Conservation (phyloP, 768 basidiomycete genomes). For the Russula vinacea region DNA sequence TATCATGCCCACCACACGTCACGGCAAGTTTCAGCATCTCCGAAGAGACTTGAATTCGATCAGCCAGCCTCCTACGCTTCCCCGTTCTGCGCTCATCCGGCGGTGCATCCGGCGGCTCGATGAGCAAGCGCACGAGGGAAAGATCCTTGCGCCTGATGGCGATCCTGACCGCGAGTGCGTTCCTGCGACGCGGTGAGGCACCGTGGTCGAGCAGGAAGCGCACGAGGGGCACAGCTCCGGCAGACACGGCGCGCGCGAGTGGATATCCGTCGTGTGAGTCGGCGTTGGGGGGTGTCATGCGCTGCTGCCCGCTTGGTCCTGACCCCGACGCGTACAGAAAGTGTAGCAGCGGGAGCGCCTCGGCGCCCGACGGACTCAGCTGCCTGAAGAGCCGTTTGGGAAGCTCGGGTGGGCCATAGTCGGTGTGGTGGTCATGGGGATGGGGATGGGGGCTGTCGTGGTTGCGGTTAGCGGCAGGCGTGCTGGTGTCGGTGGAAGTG, state of each 20-base stretch:
- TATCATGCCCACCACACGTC: slow-evolving; percentile 59
- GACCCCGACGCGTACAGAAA: slow-evolving; percentile 45
- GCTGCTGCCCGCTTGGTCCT: slow-evolving; percentile 36
- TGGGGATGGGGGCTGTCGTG: no score
- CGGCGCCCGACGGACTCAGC: slow-evolving; percentile 46
- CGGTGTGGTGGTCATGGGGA: background rate
- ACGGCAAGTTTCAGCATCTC: slow-evolving; percentile 68
- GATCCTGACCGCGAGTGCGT: slow-evolving; percentile 63
- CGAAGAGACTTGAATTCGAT: slow-evolving; percentile 52
- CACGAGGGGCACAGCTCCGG: slow-evolving; percentile 60
- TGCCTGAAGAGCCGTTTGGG: slow-evolving; percentile 59
- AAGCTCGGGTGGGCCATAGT: slow-evolving; percentile 43
- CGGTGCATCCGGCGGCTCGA: slow-evolving; percentile 46
- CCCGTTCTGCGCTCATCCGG: slow-evolving; percentile 22
- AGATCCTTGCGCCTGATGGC: slow-evolving; percentile 74
- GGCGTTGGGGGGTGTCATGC: slow-evolving; percentile 43
- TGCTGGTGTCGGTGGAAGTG: no score
- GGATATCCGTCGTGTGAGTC: slow-evolving; percentile 81
- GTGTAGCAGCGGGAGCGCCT: slow-evolving; percentile 62
- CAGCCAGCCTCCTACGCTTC: slow-evolving; percentile 57
- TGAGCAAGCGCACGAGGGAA: slow-evolving; percentile 65
- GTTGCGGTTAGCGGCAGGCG: background rate
- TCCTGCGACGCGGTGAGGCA: slow-evolving; percentile 64
- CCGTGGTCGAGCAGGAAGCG: slow-evolving; percentile 66
- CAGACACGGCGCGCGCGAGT: slow-evolving; percentile 73